Evolutionary conservation across 768 basidiomycete species (phyloP).

Genomic region (Leccinum obscurum): DNA sequence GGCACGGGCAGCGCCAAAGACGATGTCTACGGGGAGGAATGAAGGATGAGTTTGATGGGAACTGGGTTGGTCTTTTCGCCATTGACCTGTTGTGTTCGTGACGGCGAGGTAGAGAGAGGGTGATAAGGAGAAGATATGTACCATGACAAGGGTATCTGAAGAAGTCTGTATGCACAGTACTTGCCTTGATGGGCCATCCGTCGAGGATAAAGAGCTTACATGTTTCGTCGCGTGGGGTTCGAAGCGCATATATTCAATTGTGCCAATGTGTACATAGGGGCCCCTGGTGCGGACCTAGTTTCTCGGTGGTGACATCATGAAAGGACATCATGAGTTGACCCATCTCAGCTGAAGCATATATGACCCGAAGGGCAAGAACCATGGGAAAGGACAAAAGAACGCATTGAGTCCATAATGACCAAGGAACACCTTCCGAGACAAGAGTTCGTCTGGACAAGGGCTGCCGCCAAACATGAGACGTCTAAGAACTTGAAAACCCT

Average conservation of each 20-base stretch:
- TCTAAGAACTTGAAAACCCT: constrained; percentile 44
- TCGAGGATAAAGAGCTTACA: constrained; percentile 51
- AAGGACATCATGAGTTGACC: constrained; percentile 46
- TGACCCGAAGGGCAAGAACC: neutral
- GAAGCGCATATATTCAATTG: constrained; percentile 41
- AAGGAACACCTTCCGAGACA: constrained; percentile 46
- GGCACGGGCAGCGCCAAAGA: constrained; percentile 47
- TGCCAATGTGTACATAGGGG: constrained; percentile 15
- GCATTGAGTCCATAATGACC: constrained; percentile 50
- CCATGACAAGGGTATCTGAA: too few relatives aligned
- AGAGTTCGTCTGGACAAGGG: constrained; percentile 53
- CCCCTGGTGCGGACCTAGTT: constrained; percentile 46
- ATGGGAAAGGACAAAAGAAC: constrained; percentile 10
- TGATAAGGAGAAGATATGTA: too few relatives aligned
- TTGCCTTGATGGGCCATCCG: constrained; percentile 50
- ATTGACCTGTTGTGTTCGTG: constrained; percentile 17
- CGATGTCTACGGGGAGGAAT: constrained; percentile 50
- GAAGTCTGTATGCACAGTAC: neutral
- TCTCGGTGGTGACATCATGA: constrained; percentile 50
- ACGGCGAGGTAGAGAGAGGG: too few relatives aligned
- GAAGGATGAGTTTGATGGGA: constrained; percentile 52
- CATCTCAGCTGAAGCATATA: constrained; percentile 25
- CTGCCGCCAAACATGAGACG: constrained; percentile 52
- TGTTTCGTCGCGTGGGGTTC: constrained; percentile 40
- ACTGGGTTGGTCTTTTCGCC: constrained; percentile 61